A percentile compares a stretch with the other conserved stretches of the same genome.
phyloP scores from a whole-genome alignment of 108 stramenopile genomes.

The Stephanodiscus minutulus region DNA sequence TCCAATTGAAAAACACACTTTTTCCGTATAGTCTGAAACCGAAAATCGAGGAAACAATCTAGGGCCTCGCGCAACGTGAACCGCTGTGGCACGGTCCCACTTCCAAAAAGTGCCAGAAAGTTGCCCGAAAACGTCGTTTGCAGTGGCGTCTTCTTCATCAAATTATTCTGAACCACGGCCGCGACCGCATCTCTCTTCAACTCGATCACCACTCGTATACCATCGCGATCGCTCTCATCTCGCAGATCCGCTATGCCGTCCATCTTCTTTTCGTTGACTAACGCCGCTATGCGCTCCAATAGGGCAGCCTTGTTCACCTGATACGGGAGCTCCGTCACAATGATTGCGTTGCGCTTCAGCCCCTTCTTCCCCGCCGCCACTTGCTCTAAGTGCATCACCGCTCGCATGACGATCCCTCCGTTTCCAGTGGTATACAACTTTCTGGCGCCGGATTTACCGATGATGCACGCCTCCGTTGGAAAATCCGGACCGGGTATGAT shows the following conservation, averaged over 20 bases:
- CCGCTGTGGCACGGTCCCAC: conserved; percentile 81
- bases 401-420: conserved; percentile 87
- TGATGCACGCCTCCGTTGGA: conserved; percentile 92
- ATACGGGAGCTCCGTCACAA: conserved; percentile 95
- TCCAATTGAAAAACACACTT: conserved; percentile 73
- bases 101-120: conserved; percentile 84
- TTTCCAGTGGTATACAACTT: conserved; percentile 89
- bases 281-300: conserved; percentile 91
- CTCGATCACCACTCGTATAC: conserved; percentile 97
- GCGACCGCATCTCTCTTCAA: conserved; percentile 94
- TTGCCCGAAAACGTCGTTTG: conserved; percentile 95
- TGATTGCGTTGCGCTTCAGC: conserved; percentile 79
- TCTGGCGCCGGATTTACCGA: conserved; percentile 77
- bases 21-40: conserved; percentile 90
- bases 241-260: conserved; percentile 87
- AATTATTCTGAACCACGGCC: conserved; percentile 85
- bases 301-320: conserved; percentile 95
- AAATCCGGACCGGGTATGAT: conserved; percentile 95
- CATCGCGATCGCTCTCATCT: conserved; percentile 95
- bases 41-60: conserved; percentile 91
- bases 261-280: conserved; percentile 96
- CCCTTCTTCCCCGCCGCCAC: conserved; percentile 54
- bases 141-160: conserved; percentile 93
- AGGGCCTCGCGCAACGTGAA: conserved; percentile 88
- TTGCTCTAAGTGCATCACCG: conserved; percentile 86